Percentiles rank a stretch among this genome's conserved stretches.
These are phyloP conservation scores for Neurospora pannonica DNA, from an alignment of 495 filamentous ascomycete species.

Conservation along the genomic window DNA sequence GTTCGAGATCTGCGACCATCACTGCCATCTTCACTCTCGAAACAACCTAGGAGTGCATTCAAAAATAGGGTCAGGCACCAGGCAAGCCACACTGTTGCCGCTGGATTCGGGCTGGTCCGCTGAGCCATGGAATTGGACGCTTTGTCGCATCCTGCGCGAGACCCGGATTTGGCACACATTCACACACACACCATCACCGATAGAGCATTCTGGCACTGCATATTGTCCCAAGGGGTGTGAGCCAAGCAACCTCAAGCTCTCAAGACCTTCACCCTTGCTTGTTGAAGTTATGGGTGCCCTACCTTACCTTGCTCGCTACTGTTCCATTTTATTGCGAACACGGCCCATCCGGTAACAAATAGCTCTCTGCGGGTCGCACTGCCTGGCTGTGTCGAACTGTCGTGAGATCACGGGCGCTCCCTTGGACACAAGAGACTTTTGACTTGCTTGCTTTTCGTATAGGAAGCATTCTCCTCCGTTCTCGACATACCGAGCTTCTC, in stretches of 20 bases:
- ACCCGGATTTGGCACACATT: constrained; percentile 62
- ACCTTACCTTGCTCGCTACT: neutral
- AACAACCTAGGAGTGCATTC: neutral
- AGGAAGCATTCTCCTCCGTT: neutral
- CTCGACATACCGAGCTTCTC: neutral
- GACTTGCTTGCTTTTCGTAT: neutral
- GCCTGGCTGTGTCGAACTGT: neutral
- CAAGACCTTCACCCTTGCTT: neutral
- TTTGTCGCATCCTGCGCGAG: constrained; percentile 53
- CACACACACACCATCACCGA: constrained; percentile 87
- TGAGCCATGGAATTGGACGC: constrained; percentile 84
- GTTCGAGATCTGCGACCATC: neutral
- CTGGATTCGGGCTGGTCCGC: neutral
- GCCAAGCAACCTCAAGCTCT: neutral
- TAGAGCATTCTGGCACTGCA: neutral
- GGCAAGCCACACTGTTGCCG: neutral
- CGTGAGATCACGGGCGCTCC: neutral
- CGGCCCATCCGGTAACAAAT: neutral
- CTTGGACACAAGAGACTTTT: neutral
- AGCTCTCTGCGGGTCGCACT: neutral
- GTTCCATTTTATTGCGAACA: neutral
- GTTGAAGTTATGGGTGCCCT: neutral
- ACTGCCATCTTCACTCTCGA: constrained; percentile 1
- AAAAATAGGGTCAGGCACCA: neutral
- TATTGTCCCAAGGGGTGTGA: neutral